These are phyloP conservation scores for Penicillium sp. DNA, from an alignment of 2,329 filamentous ascomycete genomes.

Conservation along the genomic window DNA sequence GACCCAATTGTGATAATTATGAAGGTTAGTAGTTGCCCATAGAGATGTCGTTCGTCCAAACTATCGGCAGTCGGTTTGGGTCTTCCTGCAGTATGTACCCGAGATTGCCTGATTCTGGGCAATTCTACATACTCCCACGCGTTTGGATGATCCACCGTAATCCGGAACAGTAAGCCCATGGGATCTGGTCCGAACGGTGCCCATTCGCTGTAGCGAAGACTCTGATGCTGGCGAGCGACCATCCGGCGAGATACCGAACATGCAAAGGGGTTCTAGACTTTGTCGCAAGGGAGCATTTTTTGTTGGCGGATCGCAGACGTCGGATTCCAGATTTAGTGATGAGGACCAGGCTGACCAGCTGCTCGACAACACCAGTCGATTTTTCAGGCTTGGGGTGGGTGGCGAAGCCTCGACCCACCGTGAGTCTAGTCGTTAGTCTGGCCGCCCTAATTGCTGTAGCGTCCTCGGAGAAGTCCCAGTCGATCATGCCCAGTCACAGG, in stretches of 20 bases:
- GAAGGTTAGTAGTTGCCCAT: neutral
- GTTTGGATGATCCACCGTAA: neutral
- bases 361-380: neutral
- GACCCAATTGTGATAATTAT: neutral
- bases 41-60: neutral
- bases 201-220: neutral
- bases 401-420: slow-evolving; percentile 18
- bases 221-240: neutral
- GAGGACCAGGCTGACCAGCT: neutral
- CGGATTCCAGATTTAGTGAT: slow-evolving; percentile 8
- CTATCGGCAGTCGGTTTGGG: neutral
- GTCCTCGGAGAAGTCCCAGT: slow-evolving; percentile 23
- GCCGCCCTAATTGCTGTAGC: slow-evolving; percentile 23
- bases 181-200: neutral
- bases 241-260: neutral
- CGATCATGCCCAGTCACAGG: slow-evolving; percentile 12
- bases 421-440: slow-evolving; percentile 14
- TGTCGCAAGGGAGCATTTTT: neutral
- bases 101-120: neutral
- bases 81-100: neutral
- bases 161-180: neutral
- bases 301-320: neutral
- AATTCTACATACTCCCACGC: neutral
- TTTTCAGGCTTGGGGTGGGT: slow-evolving; percentile 11
- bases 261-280: neutral